Evolutionary conservation across 148 eudicot genomes (phyloP).

Genomic region (Cornus florida): DNA sequence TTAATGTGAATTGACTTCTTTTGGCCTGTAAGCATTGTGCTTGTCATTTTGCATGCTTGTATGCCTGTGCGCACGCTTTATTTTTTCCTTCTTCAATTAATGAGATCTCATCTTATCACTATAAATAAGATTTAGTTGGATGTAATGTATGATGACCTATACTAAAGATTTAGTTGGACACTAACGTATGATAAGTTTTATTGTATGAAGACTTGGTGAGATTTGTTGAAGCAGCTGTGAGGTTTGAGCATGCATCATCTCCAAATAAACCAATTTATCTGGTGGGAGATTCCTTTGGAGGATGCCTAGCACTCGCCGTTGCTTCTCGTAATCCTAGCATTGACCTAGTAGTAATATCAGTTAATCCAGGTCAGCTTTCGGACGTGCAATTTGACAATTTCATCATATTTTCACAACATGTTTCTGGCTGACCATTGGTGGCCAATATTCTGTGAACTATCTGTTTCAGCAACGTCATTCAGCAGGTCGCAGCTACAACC

Average conservation of each 20-base stretch:
- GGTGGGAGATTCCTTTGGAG: slow-evolving; percentile 95
- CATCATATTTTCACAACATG: background rate
- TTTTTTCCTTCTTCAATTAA: background rate
- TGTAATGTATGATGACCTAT: background rate
- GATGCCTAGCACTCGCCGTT: slow-evolving; percentile 87
- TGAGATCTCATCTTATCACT: background rate
- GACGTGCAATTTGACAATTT: background rate
- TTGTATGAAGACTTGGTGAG: slow-evolving; percentile 62
- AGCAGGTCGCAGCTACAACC: slow-evolving; percentile 85
- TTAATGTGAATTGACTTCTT: slow-evolving; percentile 6
- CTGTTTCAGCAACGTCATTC: slow-evolving; percentile 78
- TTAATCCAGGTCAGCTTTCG: slow-evolving; percentile 81
- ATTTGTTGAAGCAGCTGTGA: slow-evolving; percentile 62
- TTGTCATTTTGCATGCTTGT: background rate
- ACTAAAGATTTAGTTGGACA: background rate
- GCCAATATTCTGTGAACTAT: slow-evolving; percentile 1
- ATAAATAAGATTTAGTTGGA: background rate
- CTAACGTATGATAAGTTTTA: slow-evolving; percentile 13
- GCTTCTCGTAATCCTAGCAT: slow-evolving; percentile 83
- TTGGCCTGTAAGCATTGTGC: background rate
- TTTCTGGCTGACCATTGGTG: slow-evolving; percentile 3
- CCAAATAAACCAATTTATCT: slow-evolving; percentile 89
- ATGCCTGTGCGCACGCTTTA: background rate
- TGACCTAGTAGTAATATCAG: slow-evolving; percentile 77
- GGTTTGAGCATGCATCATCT: slow-evolving; percentile 55